Evolutionary conservation across 805 yeast species (phyloP).

Genomic region (Hanseniaspora lachancei): DNA sequence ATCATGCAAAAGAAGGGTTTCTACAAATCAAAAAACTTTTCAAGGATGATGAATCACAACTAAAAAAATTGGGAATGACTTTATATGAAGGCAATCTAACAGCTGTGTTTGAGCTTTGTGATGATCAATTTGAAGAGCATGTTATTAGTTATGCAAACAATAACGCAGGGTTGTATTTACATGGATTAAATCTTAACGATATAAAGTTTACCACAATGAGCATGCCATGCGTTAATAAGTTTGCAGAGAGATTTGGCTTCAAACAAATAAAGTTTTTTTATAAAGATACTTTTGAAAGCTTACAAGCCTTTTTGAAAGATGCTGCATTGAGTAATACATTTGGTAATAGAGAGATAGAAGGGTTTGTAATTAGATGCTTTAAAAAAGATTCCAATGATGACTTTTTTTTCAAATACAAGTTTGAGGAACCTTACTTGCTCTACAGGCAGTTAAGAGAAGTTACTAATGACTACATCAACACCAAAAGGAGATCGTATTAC

Average conservation of each 20-base stretch:
- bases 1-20: conserved; percentile 66
- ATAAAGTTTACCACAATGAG: conserved; percentile 52
- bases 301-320: conserved; percentile 41
- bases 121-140: conserved; percentile 88
- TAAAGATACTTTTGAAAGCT: conserved; percentile 29
- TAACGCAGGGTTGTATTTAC: conserved; percentile 71
- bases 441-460: conserved; percentile 85
- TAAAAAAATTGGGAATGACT: conserved; percentile 41
- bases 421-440: conserved; percentile 86
- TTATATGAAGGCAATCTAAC: conserved; percentile 47
- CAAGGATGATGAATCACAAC: conserved; percentile 26
- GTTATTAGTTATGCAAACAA: conserved; percentile 56
- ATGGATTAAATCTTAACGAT: conserved; percentile 68
- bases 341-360: conserved; percentile 67
- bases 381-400: conserved; percentile 25
- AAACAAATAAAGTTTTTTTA: conserved; percentile 38
- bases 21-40: conserved; percentile 44
- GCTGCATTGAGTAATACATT: conserved; percentile 58
- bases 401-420: conserved; percentile 82
- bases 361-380: conserved; percentile 75
- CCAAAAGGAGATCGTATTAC: conserved; percentile 22
- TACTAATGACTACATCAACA: conserved; percentile 43
- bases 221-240: conserved; percentile 43
- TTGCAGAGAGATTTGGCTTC: conserved; percentile 64
- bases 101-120: conserved; percentile 87